These are phyloP conservation scores for Tylopilus sp. DNA, from an alignment of 768 basidiomycete genomes.

Conservation along the genomic window DNA sequence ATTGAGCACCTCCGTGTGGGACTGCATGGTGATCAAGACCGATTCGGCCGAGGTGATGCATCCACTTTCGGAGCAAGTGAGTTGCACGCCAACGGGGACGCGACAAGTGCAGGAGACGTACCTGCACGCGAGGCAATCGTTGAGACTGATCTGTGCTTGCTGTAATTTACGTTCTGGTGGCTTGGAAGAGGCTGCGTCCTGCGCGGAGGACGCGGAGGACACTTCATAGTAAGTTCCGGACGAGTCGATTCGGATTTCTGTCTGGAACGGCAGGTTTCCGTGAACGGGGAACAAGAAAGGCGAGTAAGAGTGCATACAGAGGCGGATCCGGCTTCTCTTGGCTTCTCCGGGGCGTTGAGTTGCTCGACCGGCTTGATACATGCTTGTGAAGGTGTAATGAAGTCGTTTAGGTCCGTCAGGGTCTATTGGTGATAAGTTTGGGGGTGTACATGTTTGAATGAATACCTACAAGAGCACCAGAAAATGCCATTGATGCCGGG, in stretches of 20 bases:
- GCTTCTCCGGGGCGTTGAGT: constrained; percentile 40
- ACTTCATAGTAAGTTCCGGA: constrained; percentile 89
- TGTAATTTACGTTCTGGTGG: constrained; percentile 59
- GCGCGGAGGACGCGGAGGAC: constrained; percentile 29
- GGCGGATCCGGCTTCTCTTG: constrained; percentile 40
- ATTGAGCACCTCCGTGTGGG: constrained; percentile 86
- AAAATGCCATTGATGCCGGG: constrained; percentile 65
- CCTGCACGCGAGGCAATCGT: constrained; percentile 99
- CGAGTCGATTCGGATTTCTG: constrained; percentile 87
- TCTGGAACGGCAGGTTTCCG: constrained; percentile 45
- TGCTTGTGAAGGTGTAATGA: constrained; percentile 92
- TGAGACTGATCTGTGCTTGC: constrained; percentile 93
- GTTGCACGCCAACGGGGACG: neutral
- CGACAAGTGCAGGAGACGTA: constrained; percentile 34
- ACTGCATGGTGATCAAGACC: constrained; percentile 92
- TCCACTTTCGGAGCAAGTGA: constrained; percentile 53
- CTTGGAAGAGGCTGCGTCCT: constrained; percentile 20
- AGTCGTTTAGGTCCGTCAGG: constrained; percentile 93
- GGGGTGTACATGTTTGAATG: neutral
- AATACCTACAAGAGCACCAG: constrained; percentile 70
- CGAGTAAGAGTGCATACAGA: constrained; percentile 32
- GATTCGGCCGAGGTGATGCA: constrained; percentile 99
- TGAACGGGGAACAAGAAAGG: neutral
- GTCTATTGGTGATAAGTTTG: constrained; percentile 47
- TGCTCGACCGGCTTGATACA: constrained; percentile 94